A percentile compares a stretch with the other conserved stretches of the same genome.
phyloP scores from a whole-genome alignment of 2,329 filamentous ascomycete species.

The Gaeumannomyces tritici region DNA sequence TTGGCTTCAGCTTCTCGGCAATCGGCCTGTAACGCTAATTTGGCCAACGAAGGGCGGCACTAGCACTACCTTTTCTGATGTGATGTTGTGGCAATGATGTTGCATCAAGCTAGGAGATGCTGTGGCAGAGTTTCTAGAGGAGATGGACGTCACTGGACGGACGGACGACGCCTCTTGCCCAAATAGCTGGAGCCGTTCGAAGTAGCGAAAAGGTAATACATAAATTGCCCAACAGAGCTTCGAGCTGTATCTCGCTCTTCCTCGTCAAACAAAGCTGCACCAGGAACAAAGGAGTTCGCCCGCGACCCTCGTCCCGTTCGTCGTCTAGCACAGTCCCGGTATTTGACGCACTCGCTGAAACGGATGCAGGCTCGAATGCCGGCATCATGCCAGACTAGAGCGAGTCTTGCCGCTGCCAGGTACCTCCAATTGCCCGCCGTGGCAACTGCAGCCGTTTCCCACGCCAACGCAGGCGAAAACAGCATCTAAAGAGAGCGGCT shows the following conservation, averaged over 20 bases:
- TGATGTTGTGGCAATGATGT: not conserved
- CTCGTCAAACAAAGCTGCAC: not conserved
- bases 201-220: not conserved
- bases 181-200: no score
- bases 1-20: not conserved
- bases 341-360: slow-evolving; percentile 2
- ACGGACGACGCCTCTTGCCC: no score
- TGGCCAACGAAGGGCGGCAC: not conserved
- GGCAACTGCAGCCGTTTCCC: not conserved
- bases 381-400: not conserved
- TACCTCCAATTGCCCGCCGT: not conserved
- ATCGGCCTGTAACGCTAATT: not conserved
- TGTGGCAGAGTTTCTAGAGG: not conserved
- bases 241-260: not conserved
- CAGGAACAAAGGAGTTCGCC: no score
- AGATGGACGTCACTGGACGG: no score
- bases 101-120: no score
- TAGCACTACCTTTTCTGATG: not conserved
- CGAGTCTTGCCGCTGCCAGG: not conserved
- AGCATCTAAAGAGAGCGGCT: no score
- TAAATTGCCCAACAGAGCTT: not conserved
- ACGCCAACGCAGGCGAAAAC: not conserved
- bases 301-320: not conserved
- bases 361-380: not conserved
- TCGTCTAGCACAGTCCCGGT: slow-evolving; percentile 2